Evolutionary conservation across 2,329 filamentous ascomycete species (phyloP), one percentile per base, ranked within the genome.

Genomic region (Penicillium sumatraense): DNA sequence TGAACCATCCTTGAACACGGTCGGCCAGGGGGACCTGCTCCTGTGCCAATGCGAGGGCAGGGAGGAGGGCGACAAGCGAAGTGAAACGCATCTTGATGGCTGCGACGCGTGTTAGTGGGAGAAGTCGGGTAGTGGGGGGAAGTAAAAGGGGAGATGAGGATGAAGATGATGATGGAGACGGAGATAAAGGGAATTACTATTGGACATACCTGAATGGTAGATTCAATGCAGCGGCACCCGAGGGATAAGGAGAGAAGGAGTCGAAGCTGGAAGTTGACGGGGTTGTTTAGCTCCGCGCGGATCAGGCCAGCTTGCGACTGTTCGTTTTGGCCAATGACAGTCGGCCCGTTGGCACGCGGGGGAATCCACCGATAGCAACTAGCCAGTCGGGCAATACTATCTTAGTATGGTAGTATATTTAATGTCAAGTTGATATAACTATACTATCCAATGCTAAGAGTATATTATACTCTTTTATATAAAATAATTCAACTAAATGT

Each of bases 11-110:
- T 64, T 76, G 72, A 27, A 79, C 71, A 55, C 74, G 75, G 35
- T 79, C 76, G 38, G 61, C 68, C 51, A 81, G 75, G 29, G 84
- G 83, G 36, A 83, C 71, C 69, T 87, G 85, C 64, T 84, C 78
- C 70, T 86, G 80, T 46, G 83, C 83, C 59, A 80, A 78, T 57
- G 83, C 80, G 75, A 73, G 79, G 75, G 66, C 74, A 62, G 74
- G 73, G 56, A 75, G 71, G 60, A 86, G 72, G 45, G 82, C 68
- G 61, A 83, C 68, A 53, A 81, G 65, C 52, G 77, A 74, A 53
- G 80, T 77, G 73, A 83, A 73, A 75, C 81, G 82, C 83, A 86
- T 81, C 62, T 58, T 77, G 70, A 57, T 47, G 56, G 57, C 57
- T 64, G 53, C 51, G 61, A 65, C 61, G 63, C 58, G 59, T 59